A percentile compares a stretch with the other conserved stretches of the same genome.
phyloP scores from a whole-genome alignment of 78 protist species.

The Speleostelium caveatum region DNA sequence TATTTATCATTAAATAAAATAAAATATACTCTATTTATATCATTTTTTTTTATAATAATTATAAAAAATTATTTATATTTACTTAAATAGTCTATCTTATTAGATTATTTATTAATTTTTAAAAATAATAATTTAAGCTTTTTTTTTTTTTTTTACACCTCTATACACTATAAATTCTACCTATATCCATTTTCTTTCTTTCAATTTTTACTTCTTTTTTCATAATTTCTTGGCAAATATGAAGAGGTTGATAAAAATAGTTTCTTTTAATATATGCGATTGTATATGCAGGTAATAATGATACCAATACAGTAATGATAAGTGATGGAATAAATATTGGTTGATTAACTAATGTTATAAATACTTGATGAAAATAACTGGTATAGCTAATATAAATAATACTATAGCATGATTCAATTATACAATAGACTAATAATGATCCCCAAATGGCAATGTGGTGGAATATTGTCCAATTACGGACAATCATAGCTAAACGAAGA shows the following conservation, averaged over 20 bases:
- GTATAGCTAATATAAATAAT: conserved; percentile 20
- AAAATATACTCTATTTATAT: no score
- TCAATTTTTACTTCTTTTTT: not conserved
- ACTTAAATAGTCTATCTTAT: no score
- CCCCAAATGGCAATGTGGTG: conserved; percentile 46
- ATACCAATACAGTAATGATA: not conserved
- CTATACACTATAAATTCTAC: no score
- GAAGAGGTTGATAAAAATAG: conserved; percentile 24
- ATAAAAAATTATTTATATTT: no score
- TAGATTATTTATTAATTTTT: no score
- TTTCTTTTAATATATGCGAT: conserved; percentile 19
- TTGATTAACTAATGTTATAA: not conserved
- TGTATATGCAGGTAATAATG: conserved; percentile 18
- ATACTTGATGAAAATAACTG: conserved; percentile 1
- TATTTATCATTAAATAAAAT: no score
- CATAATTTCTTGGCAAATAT: conserved; percentile 52
- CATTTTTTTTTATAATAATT: no score
- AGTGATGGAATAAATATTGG: conserved; percentile 14
- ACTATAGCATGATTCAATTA: conserved; percentile 29
- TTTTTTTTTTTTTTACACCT: no score
- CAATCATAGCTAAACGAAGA: not conserved
- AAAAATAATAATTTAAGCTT: no score
- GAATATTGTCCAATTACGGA: conserved; percentile 6
- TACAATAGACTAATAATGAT: conserved; percentile 13
- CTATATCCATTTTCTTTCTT: conserved; percentile 1